Evolutionary conservation across 2,329 filamentous ascomycete genomes (phyloP).

Genomic region (Plenodomus lindquistii): DNA sequence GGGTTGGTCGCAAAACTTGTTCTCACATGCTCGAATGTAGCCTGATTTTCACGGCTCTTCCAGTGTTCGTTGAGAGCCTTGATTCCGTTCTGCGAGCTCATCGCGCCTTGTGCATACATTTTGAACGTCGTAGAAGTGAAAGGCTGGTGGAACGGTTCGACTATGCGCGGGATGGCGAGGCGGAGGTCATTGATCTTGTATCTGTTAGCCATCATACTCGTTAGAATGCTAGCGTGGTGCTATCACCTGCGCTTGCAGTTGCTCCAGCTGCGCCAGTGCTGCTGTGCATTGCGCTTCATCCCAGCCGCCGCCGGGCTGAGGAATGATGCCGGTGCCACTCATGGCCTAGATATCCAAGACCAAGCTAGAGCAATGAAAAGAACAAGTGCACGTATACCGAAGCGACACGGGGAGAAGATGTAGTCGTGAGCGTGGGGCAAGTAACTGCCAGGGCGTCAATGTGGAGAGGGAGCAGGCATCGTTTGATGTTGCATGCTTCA

Average conservation of each 20-base stretch:
- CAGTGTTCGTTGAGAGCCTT: constrained; percentile 44
- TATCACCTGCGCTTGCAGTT: constrained; percentile 49
- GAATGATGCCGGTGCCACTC: constrained; percentile 15
- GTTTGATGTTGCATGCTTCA: background rate
- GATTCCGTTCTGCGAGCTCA: constrained; percentile 41
- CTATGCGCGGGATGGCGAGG: constrained; percentile 48
- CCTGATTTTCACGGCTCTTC: constrained; percentile 43
- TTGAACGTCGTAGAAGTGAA: constrained; percentile 41
- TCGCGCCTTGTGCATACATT: constrained; percentile 44
- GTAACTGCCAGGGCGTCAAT: constrained; percentile 10
- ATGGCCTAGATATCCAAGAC: constrained; percentile 10
- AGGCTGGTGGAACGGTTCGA: constrained; percentile 44
- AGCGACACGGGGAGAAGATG: background rate
- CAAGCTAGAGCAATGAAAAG: background rate
- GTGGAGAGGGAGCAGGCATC: constrained; percentile 5
- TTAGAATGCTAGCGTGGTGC: too few species aligned
- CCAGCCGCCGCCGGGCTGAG: constrained; percentile 32
- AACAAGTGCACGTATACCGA: background rate
- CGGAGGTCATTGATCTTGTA: constrained; percentile 49
- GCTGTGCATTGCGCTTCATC: constrained; percentile 47
- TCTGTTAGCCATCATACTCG: constrained; percentile 5
- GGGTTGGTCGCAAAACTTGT: constrained; percentile 42
- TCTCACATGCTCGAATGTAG: constrained; percentile 38
- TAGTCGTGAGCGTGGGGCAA: background rate
- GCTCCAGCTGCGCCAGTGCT: constrained; percentile 51